These are phyloP conservation scores for Acanthamoeba castellanii DNA, from an alignment of 208 protist species.

Conservation along the genomic window DNA sequence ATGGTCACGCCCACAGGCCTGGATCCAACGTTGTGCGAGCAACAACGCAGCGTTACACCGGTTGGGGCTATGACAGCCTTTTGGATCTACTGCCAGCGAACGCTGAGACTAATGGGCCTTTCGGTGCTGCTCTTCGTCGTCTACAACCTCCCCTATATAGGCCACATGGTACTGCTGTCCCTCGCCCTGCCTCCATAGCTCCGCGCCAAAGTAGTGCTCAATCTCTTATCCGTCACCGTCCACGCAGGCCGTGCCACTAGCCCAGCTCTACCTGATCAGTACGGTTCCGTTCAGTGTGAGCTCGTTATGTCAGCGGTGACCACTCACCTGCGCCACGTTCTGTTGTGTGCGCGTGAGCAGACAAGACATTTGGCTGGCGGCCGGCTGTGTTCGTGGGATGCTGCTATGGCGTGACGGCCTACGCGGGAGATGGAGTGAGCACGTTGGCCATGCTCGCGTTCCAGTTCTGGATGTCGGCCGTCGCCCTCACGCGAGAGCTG, in stretches of 20 bases:
- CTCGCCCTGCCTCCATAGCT: neutral
- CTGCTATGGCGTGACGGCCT: slow-evolving; percentile 40
- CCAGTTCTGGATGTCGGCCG: slow-evolving; percentile 54
- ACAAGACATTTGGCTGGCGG: slow-evolving; percentile 11
- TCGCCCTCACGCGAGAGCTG: slow-evolving; percentile 4
- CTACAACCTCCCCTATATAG: slow-evolving; percentile 38
- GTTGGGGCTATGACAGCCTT: neutral
- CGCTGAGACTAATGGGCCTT: neutral
- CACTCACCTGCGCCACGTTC: too few species aligned
- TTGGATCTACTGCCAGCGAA: slow-evolving; percentile 33
- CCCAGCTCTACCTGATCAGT: slow-evolving; percentile 9
- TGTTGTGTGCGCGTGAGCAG: neutral
- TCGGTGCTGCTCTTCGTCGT: slow-evolving; percentile 19
- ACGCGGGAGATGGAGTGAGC: slow-evolving; percentile 7
- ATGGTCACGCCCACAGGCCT: neutral
- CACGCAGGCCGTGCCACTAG: slow-evolving; percentile 7
- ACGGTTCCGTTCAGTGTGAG: neutral
- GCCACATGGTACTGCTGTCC: neutral
- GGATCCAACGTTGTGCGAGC: neutral
- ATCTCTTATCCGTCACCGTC: neutral
- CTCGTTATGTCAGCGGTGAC: too few species aligned
- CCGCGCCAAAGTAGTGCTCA: neutral
- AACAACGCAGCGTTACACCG: neutral
- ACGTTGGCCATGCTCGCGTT: slow-evolving; percentile 8
- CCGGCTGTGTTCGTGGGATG: neutral